These are phyloP conservation scores for Moricandia arvensis DNA, from an alignment of 345 rosid genomes.

Conservation along the genomic window DNA sequence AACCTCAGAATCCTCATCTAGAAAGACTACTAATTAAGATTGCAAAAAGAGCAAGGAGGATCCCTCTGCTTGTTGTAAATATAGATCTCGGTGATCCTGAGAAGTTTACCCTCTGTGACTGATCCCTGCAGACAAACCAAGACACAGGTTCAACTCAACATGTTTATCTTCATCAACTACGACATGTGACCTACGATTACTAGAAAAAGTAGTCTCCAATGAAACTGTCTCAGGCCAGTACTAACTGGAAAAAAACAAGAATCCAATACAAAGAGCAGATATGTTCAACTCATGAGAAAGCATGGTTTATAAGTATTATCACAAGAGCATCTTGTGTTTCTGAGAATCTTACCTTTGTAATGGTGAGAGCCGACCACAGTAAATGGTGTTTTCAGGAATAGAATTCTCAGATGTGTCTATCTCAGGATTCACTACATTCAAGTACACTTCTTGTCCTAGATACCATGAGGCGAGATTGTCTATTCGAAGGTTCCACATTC, in stretches of 20 bases:
- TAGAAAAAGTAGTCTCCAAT: not conserved
- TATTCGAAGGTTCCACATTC: slow-evolving; percentile 83
- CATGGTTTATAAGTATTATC: no score
- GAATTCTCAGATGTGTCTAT: slow-evolving; percentile 51
- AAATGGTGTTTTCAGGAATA: slow-evolving; percentile 70
- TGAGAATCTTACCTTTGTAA: slow-evolving; percentile 67
- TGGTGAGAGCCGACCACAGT: slow-evolving; percentile 74
- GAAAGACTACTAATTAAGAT: slow-evolving; percentile 37
- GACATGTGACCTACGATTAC: not conserved
- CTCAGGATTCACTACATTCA: slow-evolving; percentile 73
- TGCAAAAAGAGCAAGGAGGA: slow-evolving; percentile 35
- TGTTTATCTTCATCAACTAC: not conserved
- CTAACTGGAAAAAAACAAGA: no score
- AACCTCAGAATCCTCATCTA: slow-evolving; percentile 24
- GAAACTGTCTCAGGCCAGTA: no score
- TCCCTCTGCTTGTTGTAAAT: slow-evolving; percentile 26
- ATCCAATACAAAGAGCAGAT: no score
- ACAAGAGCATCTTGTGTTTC: not conserved
- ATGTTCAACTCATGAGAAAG: no score
- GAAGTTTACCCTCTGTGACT: slow-evolving; percentile 63
- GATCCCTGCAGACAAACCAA: slow-evolving; percentile 56
- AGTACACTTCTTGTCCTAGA: slow-evolving; percentile 80
- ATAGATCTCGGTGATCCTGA: slow-evolving; percentile 44
- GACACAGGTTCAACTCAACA: not conserved
- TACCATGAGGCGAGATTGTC: slow-evolving; percentile 88